Evolutionary conservation across 2,329 filamentous ascomycete genomes (phyloP).

Genomic region (Lasiodiplodia gonubiensis): DNA sequence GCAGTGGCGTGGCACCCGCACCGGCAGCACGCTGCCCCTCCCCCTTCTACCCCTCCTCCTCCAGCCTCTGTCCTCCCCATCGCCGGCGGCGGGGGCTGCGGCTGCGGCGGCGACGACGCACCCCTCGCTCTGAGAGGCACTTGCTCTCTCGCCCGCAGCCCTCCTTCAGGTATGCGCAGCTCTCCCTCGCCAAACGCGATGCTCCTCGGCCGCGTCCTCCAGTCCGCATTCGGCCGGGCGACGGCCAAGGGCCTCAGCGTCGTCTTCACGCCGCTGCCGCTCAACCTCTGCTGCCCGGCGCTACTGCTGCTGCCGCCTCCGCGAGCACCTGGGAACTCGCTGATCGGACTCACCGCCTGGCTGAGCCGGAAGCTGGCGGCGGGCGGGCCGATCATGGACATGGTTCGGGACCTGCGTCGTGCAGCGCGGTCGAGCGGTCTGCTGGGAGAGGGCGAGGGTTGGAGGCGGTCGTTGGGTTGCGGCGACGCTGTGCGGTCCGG

Average conservation of each 20-base stretch:
- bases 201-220: slow-evolving; percentile 12
- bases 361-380: slow-evolving; percentile 35
- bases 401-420: slow-evolving; percentile 39
- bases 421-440: slow-evolving; percentile 32
- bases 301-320: too few relatives aligned
- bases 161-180: not conserved
- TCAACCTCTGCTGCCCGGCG: not conserved
- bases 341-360: slow-evolving; percentile 29
- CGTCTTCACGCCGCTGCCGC: not conserved
- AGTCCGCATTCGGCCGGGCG: not conserved
- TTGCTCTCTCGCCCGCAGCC: not conserved
- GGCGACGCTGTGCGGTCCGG: slow-evolving; percentile 32
- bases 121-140: not conserved
- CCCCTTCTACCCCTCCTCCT: not conserved
- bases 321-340: slow-evolving; percentile 24
- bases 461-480: slow-evolving; percentile 29
- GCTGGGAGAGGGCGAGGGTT: not conserved
- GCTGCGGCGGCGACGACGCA: not conserved
- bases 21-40: not conserved
- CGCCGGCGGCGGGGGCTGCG: not conserved
- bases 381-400: slow-evolving; percentile 39
- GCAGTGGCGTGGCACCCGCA: slow-evolving; percentile 30
- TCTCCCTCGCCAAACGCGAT: slow-evolving; percentile 28
- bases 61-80: not conserved
- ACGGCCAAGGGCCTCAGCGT: not conserved